A percentile compares a stretch with the other conserved stretches of the same genome.
These are phyloP conservation scores for Apophysomyces elegans DNA, from an alignment of 371 early-diverging fungal genomes.

Conservation along the genomic window DNA sequence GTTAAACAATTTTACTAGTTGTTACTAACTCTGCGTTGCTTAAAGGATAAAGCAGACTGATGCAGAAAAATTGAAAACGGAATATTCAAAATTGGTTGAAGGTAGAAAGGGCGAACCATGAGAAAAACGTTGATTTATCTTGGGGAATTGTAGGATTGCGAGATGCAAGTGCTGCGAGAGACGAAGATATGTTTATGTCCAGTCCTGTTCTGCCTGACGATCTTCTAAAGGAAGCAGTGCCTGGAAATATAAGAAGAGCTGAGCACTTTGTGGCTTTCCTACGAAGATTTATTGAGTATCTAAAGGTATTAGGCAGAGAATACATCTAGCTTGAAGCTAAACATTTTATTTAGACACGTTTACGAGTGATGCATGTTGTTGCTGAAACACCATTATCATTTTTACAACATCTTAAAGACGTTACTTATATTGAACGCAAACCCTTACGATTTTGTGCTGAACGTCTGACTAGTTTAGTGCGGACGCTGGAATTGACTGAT, in stretches of 20 bases:
- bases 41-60: slow-evolving; percentile 83
- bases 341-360: slow-evolving; percentile 71
- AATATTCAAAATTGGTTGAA: slow-evolving; percentile 89
- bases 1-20: slow-evolving; percentile 9
- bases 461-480: slow-evolving; percentile 86
- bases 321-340: neutral
- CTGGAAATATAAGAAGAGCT: slow-evolving; percentile 98
- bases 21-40: neutral
- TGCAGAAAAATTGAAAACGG: slow-evolving; percentile 83
- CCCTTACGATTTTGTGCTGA: slow-evolving; percentile 95
- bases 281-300: slow-evolving; percentile 97
- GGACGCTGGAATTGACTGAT: slow-evolving; percentile 91
- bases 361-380: slow-evolving; percentile 97
- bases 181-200: slow-evolving; percentile 78
- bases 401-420: slow-evolving; percentile 89
- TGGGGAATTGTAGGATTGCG: slow-evolving; percentile 60
- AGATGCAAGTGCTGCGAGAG: slow-evolving; percentile 73
- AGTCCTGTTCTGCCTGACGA: slow-evolving; percentile 93
- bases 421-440: slow-evolving; percentile 93
- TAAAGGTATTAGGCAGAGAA: slow-evolving; percentile 69
- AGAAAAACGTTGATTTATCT: neutral
- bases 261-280: slow-evolving; percentile 98
- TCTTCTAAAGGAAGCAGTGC: slow-evolving; percentile 91
- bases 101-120: slow-evolving; percentile 36
- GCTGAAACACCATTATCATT: slow-evolving; percentile 96